Base-by-base conservation (phyloP, 1,139 yeast species). In the Lodderomyces parapsilosis region DNA sequence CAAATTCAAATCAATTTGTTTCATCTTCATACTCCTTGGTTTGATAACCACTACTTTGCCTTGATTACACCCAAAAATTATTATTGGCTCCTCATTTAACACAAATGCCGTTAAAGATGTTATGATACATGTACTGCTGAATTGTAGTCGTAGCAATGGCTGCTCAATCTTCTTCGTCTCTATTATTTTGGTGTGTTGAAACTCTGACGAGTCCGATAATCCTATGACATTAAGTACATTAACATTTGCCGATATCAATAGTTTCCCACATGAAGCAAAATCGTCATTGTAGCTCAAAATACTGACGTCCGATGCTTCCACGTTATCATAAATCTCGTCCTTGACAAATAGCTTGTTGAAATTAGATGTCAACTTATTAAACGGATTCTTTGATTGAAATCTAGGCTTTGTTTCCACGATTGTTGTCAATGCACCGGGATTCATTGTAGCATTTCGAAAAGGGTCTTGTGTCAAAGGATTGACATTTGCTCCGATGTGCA, bases 401-500 rank as follows among this genome's bases (percentile, higher is more conserved):
- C 31, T 25, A 17, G 28, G 34, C n/a, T 52, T 44, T 13, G 60
- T 39, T 4, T 56, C 60, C 6, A 64, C 28, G 2, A 65, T 52
- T 11, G 58, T 55, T 1, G 74, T 59, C 24, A 75, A 50, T 51
- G 83, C 78, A 0, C 85, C 83, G 0, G 84, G 83, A 36, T 74
- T 78, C 44, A 78, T 58, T 51, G 73, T 79, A 17, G 78, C 80
- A 39, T 67, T 63, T 45, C 69, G 68, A 53, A 73, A 79, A 1
- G 80, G 78, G 53, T 80, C 86, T 9, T 79, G 75, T 36, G 60
- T 51, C 46, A 80, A 60, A 0, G 84, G 80, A 48, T 78, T 78
- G 23, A 79, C 67, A 41, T 71, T 70, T 36, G 83, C 81, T 0
- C 83, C 85, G 25, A 80, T 68, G 37, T 80, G 81, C 51, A 77